These are phyloP conservation scores for Akanthomyces lecanii DNA, from an alignment of 2,329 filamentous ascomycete genomes.

Conservation along the genomic window DNA sequence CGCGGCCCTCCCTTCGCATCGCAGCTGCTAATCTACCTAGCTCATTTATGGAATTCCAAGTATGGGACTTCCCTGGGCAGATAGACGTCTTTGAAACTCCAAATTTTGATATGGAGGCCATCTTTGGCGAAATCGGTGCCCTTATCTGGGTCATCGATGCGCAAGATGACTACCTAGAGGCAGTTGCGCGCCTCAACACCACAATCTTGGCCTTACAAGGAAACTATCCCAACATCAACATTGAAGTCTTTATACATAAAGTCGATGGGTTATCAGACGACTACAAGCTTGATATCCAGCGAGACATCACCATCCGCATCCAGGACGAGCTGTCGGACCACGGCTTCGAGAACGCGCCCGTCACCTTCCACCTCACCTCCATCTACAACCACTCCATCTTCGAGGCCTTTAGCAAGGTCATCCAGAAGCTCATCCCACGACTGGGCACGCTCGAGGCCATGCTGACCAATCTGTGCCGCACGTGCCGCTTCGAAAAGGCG, in stretches of 20 bases:
- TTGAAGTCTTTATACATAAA: conserved; percentile 99
- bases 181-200: conserved; percentile 77
- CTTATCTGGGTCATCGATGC: conserved; percentile 98
- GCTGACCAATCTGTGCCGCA: conserved; percentile 88
- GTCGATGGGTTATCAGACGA: conserved; percentile 97
- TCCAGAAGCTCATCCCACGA: conserved; percentile 93
- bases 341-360: conserved; percentile 87
- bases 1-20: not conserved
- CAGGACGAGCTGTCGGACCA: conserved; percentile 93
- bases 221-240: conserved; percentile 87
- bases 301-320: conserved; percentile 93
- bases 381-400: conserved; percentile 99
- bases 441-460: conserved; percentile 89
- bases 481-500: conserved; percentile 93
- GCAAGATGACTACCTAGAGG: conserved; percentile 94
- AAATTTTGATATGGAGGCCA: conserved; percentile 84
- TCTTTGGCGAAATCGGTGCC: conserved; percentile 91
- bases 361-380: conserved; percentile 92
- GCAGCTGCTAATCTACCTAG: conserved; percentile 39
- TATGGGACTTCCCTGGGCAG: conserved; percentile 96
- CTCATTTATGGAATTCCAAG: conserved; percentile 98
- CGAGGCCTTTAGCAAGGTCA: conserved; percentile 96
- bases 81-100: conserved; percentile 84
- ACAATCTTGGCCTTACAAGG: conserved; percentile 88
- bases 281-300: conserved; percentile 92